Percentiles rank a stretch among this genome's conserved stretches.
Evolutionary conservation across 2,329 filamentous ascomycete genomes (phyloP).

Genomic region (Cladophialophora exuberans): DNA sequence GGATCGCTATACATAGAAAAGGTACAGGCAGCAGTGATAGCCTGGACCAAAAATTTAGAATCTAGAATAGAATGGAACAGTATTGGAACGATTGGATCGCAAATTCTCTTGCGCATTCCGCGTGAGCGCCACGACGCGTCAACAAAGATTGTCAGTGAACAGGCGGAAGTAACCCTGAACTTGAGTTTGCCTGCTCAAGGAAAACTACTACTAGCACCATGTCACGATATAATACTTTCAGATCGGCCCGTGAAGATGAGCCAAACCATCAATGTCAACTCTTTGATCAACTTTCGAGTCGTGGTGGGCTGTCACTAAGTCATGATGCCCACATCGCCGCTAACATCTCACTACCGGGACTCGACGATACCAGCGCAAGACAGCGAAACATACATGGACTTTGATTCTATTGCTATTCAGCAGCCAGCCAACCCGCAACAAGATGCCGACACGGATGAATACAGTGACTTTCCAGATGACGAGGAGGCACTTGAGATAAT

Average conservation of each 20-base stretch:
- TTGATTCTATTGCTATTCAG: neutral
- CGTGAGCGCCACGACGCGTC: slow-evolving; percentile 21
- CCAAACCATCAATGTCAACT: neutral
- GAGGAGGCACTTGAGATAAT: slow-evolving; percentile 56
- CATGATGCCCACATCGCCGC: slow-evolving; percentile 26
- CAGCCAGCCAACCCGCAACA: neutral
- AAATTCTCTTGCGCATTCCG: neutral
- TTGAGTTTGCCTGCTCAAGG: neutral
- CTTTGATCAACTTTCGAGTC: neutral
- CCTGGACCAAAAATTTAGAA: slow-evolving; percentile 3
- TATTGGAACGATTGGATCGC: slow-evolving; percentile 15
- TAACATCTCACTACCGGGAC: neutral
- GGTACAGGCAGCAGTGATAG: slow-evolving; percentile 6
- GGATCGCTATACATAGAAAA: neutral
- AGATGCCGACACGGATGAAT: slow-evolving; percentile 53
- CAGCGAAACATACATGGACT: slow-evolving; percentile 10
- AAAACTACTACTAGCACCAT: neutral
- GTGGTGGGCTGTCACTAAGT: neutral
- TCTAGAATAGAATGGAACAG: slow-evolving; percentile 5
- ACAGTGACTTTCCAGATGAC: slow-evolving; percentile 64
- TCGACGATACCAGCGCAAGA: slow-evolving; percentile 18
- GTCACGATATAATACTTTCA: neutral
- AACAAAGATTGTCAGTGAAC: slow-evolving; percentile 7
- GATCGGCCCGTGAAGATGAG: neutral
- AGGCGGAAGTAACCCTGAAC: slow-evolving; percentile 16